A percentile compares a stretch with the other conserved stretches of the same genome.
Evolutionary conservation across 495 filamentous ascomycete species (phyloP).

Genomic region (Durotheca rogersii): DNA sequence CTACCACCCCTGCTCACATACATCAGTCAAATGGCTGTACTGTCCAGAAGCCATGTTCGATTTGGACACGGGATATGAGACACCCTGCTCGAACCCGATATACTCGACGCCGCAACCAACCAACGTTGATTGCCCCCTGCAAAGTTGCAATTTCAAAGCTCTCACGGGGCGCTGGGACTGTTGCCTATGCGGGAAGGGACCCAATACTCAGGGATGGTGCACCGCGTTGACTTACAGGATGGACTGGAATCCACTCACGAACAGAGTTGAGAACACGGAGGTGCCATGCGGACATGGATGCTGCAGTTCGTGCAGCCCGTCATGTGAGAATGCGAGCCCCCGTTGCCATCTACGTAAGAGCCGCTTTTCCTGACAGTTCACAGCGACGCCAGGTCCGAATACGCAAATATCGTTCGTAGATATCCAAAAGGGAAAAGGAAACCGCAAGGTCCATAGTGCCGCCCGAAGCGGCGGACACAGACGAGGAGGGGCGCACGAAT

Average conservation of each 20-base stretch:
- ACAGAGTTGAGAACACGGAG: conserved; percentile 38
- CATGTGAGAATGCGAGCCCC: conserved; percentile 26
- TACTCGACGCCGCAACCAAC: conserved; percentile 42
- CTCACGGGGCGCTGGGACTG: conserved; percentile 45
- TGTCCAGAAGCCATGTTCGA: conserved; percentile 45
- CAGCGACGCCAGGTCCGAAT: conserved; percentile 28
- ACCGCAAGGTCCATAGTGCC: conserved; percentile 29
- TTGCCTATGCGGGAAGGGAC: conserved; percentile 42
- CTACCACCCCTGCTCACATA: conserved; percentile 44
- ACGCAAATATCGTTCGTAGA: conserved; percentile 35
- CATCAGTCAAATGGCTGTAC: conserved; percentile 47
- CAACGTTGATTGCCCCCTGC: conserved; percentile 40
- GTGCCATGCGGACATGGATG: conserved; percentile 45
- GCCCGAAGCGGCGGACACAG: conserved; percentile 23
- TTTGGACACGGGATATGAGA: conserved; percentile 43
- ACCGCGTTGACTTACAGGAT: conserved; percentile 28
- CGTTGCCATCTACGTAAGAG: neutral
- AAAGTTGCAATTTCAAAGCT: conserved; percentile 44
- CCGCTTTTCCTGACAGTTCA: conserved; percentile 11
- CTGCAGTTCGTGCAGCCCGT: conserved; percentile 42
- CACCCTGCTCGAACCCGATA: conserved; percentile 42
- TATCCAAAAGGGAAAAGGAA: conserved; percentile 30
- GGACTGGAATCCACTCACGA: conserved; percentile 40
- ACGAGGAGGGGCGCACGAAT: conserved; percentile 28
- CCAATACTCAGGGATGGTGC: conserved; percentile 47